Base-by-base conservation (phyloP, 306 rosid genomes). In the Abrus pulchellus region DNA sequence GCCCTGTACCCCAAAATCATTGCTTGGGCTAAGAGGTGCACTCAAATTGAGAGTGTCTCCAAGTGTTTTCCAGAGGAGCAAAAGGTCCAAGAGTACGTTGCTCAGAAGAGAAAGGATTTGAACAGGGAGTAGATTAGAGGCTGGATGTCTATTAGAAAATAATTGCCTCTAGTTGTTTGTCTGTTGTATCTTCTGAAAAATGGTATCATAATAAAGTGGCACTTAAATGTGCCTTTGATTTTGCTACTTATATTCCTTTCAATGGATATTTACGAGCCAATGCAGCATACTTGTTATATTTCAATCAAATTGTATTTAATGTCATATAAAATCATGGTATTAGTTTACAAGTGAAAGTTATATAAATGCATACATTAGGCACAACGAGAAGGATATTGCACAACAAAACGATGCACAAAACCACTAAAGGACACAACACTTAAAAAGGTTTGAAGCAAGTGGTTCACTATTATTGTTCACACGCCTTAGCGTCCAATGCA, bases 11-110 rank as follows among this genome's bases (percentile, higher is more conserved):
- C 89, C 5, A 83, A 70, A 60, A 9, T 89, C 47, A 13, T 64
- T 48, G 79, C 74, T 47, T 87, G 90, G 90, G 86, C 78, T 3
- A 85, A 53, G 65, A 86, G 86, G 63, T 89, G 89, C 69, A 12
- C 30, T 74, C 43, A 77, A 40, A 80, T 10, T 10, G 74, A 86
- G 47, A 53, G 87, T 60, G 85, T 87, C 11, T 67, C 76, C 20
- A 89, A 60, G 38, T 52, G 86, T 38, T 80, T 85, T 56, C 83
- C 89, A 6, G 55, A 77, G 49, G 85, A 82, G 43, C 72, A 64
- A 1, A 85, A 45, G 70, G 49, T 86, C 49, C 56, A 77, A 27
- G 86, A 53, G 11, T 9, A 3, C 30, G 68, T 10, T 47, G 28
- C 79, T 14, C 30, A 34, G 36, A 63, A 0, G 72, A 76, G 45